phyloP scores from a whole-genome alignment of 1,284 basidiomycete species.

The Leccinum fuscescens region DNA sequence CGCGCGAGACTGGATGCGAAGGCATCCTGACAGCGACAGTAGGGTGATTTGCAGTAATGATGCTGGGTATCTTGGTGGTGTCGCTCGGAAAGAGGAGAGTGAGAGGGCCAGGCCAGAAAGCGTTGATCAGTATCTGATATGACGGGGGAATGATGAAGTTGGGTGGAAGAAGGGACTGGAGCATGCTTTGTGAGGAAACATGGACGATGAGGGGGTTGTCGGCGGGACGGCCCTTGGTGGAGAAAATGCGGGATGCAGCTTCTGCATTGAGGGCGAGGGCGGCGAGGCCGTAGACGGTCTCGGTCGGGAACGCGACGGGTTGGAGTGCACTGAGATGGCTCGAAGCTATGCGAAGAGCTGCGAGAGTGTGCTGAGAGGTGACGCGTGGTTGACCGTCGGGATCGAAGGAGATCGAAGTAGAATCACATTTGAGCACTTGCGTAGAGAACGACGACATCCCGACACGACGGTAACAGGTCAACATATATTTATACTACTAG shows the following conservation, averaged over 20 bases:
- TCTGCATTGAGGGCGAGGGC: conserved; percentile 73
- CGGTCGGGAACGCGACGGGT: conserved; percentile 90
- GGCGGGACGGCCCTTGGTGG: conserved; percentile 87
- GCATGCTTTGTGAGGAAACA: conserved; percentile 85
- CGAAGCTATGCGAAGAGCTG: conserved; percentile 48
- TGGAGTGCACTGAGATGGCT: conserved; percentile 45
- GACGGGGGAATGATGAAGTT: conserved; percentile 57
- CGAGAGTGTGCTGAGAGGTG: conserved; percentile 43
- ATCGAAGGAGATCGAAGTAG: conserved; percentile 52
- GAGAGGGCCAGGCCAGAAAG: conserved; percentile 95
- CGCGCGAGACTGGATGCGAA: conserved; percentile 87
- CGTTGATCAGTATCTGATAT: conserved; percentile 72
- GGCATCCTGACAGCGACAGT: conserved; percentile 96
- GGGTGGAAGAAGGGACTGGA: conserved; percentile 67
- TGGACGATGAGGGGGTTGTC: conserved; percentile 99
- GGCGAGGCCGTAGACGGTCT: conserved; percentile 97
- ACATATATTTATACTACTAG: not conserved
- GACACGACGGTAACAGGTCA: not conserved
- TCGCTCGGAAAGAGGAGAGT: conserved; percentile 88
- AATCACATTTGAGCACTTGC: conserved; percentile 52
- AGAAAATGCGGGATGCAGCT: conserved; percentile 79
- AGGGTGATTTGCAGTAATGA: conserved; percentile 75
- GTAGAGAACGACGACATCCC: conserved; percentile 15
- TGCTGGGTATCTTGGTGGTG: conserved; percentile 52
- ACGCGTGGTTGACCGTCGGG: conserved; percentile 42